Conservation (phyloP, 179 eudicot genomes). For the Sideroxylon spinosum region DNA sequence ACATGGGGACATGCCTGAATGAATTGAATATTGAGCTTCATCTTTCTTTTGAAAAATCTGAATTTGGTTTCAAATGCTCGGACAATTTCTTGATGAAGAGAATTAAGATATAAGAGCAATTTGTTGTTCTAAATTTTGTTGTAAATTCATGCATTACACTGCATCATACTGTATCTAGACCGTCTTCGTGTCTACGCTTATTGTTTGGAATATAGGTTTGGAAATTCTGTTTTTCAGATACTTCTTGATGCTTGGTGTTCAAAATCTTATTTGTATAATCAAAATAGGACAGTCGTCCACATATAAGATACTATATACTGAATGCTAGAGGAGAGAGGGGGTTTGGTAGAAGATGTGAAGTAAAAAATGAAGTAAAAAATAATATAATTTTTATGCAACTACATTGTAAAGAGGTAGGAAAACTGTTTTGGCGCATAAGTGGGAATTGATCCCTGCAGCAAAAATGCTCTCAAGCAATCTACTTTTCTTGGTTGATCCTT, state of each 20-base stretch:
- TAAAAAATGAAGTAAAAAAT: not conserved
- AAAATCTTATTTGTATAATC: not conserved
- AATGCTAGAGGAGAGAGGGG: no score
- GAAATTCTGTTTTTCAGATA: not conserved
- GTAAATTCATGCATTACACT: not conserved
- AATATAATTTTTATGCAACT: not conserved
- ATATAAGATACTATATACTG: not conserved
- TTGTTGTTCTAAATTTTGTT: not conserved
- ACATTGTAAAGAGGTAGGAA: not conserved
- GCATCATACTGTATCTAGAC: not conserved
- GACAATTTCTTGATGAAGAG: not conserved
- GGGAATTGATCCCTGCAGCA: not conserved
- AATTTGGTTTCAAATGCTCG: not conserved
- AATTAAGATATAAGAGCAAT: not conserved
- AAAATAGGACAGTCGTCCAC: not conserved
- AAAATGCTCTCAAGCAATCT: not conserved
- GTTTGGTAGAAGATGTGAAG: not conserved
- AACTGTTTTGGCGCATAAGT: not conserved
- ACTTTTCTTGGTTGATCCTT: not conserved
- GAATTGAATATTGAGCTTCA: not conserved
- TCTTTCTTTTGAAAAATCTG: not conserved
- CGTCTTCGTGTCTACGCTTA: not conserved
- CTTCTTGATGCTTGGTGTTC: not conserved
- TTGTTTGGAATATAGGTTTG: not conserved
- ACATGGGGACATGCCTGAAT: slow-evolving; percentile 3